Conservation (phyloP, 371 early-diverging fungal genomes). For the Smittium mucronatum region DNA sequence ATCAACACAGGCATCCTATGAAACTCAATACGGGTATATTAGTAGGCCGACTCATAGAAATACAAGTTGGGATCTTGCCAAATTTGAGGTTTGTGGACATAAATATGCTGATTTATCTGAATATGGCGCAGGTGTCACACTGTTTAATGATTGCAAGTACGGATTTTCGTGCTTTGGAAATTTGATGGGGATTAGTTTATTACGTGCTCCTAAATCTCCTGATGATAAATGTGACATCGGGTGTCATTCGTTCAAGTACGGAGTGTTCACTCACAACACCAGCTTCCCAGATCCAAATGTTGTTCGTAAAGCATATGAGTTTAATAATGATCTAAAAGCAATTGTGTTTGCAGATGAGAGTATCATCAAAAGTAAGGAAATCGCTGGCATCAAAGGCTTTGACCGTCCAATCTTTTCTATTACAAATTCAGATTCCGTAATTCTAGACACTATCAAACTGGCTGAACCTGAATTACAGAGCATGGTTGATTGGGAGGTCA, state of each 20-base stretch:
- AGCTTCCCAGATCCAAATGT: conserved; percentile 64
- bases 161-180: conserved; percentile 72
- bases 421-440: not conserved
- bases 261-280: conserved; percentile 75
- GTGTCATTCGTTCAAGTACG: conserved; percentile 72
- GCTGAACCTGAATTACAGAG: conserved; percentile 42
- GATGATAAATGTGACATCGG: conserved; percentile 59
- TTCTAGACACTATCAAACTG: conserved; percentile 9
- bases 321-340: conserved; percentile 64
- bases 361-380: not conserved
- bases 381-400: conserved; percentile 10
- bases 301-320: conserved; percentile 71
- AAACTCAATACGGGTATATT: conserved; percentile 84
- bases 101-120: conserved; percentile 90
- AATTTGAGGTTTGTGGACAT: conserved; percentile 93
- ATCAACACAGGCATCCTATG: conserved; percentile 81
- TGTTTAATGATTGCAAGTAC: conserved; percentile 88
- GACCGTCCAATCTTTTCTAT: not conserved
- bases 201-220: conserved; percentile 76
- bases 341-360: conserved; percentile 31
- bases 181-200: conserved; percentile 64
- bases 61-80: conserved; percentile 81
- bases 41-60: conserved; percentile 90
- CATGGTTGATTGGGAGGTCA: conserved; percentile 54
- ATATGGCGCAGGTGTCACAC: conserved; percentile 82